These are phyloP conservation scores for Discostella pseudostelligera DNA, from an alignment of 108 stramenopile species.

Conservation along the genomic window DNA sequence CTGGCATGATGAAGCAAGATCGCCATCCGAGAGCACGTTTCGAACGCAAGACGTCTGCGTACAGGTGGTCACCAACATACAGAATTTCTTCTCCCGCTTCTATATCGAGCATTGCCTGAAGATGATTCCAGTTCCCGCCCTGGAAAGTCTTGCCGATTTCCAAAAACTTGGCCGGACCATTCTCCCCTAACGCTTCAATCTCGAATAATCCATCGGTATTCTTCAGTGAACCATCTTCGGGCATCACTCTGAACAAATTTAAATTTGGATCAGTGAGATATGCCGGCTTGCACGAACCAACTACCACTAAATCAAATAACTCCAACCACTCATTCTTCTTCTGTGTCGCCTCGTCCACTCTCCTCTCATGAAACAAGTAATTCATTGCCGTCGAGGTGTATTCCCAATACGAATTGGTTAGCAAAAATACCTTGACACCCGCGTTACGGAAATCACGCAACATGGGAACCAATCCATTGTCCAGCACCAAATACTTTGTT, in stretches of 20 bases:
- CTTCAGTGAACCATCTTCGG: conserved; percentile 69
- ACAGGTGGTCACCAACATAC: conserved; percentile 97
- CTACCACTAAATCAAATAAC: conserved; percentile 92
- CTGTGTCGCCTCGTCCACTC: conserved; percentile 61
- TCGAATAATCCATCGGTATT: conserved; percentile 93
- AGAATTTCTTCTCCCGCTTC: conserved; percentile 91
- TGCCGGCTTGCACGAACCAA: conserved; percentile 89
- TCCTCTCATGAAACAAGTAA: conserved; percentile 62
- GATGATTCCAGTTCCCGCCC: conserved; percentile 93
- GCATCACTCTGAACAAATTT: conserved; percentile 86
- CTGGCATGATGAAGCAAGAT: conserved; percentile 88
- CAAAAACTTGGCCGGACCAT: conserved; percentile 80
- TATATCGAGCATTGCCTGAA: conserved; percentile 87
- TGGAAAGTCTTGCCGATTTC: conserved; percentile 88
- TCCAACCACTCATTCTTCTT: conserved; percentile 90
- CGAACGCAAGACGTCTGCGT: conserved; percentile 88
- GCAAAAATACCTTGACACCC: conserved; percentile 89
- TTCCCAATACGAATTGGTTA: conserved; percentile 95
- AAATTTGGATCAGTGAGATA: conserved; percentile 86
- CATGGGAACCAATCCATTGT: conserved; percentile 89
- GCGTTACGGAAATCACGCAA: conserved; percentile 62
- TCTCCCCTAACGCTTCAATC: conserved; percentile 73
- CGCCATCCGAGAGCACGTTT: conserved; percentile 97
- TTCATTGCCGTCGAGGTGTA: conserved; percentile 96
- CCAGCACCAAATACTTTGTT: conserved; percentile 83